Percentiles rank a stretch among this genome's conserved stretches.
phyloP scores from a whole-genome alignment of 257 asterid species.

The Solanum arcanum region DNA sequence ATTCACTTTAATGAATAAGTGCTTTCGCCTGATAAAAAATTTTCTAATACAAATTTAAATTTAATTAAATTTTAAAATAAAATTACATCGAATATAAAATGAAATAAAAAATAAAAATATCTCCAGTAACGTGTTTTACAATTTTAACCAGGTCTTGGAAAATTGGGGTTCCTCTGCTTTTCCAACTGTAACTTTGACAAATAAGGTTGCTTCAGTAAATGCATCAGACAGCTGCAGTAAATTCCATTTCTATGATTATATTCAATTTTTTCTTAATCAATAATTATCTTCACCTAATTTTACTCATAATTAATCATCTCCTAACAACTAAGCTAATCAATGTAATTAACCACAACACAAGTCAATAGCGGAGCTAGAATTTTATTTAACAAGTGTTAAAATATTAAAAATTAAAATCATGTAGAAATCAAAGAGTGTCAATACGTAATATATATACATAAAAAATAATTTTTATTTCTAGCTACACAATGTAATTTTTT shows the following conservation, averaged over 20 bases:
- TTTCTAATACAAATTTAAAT: no score
- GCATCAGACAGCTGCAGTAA: constrained; percentile 22
- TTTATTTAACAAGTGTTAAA: no score
- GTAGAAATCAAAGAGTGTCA: no score
- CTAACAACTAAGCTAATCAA: background rate
- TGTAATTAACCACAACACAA: background rate
- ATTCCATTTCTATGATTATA: background rate
- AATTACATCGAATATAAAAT: fast-evolving
- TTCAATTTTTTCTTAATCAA: background rate
- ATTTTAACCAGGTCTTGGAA: background rate
- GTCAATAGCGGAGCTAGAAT: no score
- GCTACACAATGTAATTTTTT: no score
- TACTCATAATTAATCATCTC: background rate
- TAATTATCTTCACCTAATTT: background rate
- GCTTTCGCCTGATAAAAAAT: no score
- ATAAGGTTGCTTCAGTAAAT: constrained; percentile 44
- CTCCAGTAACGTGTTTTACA: background rate
- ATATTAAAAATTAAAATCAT: no score
- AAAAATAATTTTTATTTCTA: no score
- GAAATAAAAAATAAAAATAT: no score
- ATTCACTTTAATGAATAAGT: no score
- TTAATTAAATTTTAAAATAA: no score
- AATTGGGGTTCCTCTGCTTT: background rate
- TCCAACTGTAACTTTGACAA: constrained; percentile 42
- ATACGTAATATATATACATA: no score